Percentiles rank a stretch among this genome's conserved stretches.
phyloP scores from a whole-genome alignment of 192 early-diverging fungal species.

The Blastocladiella britannica region DNA sequence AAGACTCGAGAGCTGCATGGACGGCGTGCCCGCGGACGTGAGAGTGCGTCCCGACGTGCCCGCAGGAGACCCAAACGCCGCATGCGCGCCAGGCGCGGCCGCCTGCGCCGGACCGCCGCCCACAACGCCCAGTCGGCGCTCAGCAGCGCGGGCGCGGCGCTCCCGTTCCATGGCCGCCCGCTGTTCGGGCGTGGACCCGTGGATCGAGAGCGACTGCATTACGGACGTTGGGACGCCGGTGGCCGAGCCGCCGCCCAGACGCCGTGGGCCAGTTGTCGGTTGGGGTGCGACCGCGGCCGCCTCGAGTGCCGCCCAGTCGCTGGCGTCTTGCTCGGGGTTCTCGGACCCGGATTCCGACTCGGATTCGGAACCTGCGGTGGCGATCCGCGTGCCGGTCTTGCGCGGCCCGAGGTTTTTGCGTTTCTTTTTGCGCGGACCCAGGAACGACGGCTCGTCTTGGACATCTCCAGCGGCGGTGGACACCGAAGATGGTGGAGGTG shows the following conservation, averaged over 20 bases:
- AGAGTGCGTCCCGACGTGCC: too few relatives aligned
- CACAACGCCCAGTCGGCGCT: neutral
- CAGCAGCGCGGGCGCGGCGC: neutral
- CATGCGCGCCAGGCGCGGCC: too few relatives aligned
- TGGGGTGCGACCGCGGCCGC: neutral
- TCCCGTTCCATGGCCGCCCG: neutral
- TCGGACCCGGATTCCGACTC: too few relatives aligned
- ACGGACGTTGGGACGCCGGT: neutral
- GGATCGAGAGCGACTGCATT: neutral
- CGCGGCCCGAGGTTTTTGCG: neutral
- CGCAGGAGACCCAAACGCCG: too few relatives aligned
- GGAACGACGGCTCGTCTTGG: neutral
- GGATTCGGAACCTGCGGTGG: too few relatives aligned
- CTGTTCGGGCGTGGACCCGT: neutral
- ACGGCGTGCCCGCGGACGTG: neutral
- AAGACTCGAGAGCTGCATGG: too few relatives aligned
- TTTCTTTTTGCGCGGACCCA: neutral
- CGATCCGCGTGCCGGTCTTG: neutral
- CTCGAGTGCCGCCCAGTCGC: neutral
- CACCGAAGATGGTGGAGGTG: neutral
- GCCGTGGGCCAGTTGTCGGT: neutral
- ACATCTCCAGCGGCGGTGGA: neutral
- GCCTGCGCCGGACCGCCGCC: too few relatives aligned
- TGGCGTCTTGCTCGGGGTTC: neutral
- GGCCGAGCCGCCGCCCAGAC: neutral